Percentiles rank a stretch among this genome's conserved stretches.
Evolutionary conservation across 2,329 filamentous ascomycete genomes (phyloP).

Genomic region (Arthrinium puccinioides): DNA sequence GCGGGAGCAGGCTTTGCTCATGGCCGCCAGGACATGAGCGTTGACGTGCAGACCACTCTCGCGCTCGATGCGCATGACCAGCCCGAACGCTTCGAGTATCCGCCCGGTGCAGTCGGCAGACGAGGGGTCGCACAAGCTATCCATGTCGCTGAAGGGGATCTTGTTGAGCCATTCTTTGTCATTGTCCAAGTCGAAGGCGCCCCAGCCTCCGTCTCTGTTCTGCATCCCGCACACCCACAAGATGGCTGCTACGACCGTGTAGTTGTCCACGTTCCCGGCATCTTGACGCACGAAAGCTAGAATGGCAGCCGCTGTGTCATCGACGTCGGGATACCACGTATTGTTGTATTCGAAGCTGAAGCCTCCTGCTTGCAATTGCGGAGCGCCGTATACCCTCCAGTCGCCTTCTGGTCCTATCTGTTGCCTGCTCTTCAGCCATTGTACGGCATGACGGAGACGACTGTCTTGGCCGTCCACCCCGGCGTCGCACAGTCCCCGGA

Average conservation of each 20-base stretch:
- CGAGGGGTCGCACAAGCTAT: slow-evolving; percentile 24
- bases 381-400: slow-evolving; percentile 20
- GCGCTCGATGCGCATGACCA: background rate
- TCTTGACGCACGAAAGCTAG: slow-evolving; percentile 19
- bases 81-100: background rate
- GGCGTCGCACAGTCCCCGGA: slow-evolving; percentile 12
- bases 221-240: slow-evolving; percentile 27
- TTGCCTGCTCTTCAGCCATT: slow-evolving; percentile 2
- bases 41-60: background rate
- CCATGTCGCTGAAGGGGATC: slow-evolving; percentile 29
- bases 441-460: slow-evolving; percentile 10
- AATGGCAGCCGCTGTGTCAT: slow-evolving; percentile 23
- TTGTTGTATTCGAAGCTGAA: slow-evolving; percentile 25
- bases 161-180: slow-evolving; percentile 23
- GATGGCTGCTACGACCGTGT: background rate
- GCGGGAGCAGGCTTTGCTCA: background rate
- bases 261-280: background rate
- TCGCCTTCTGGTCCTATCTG: slow-evolving; percentile 14
- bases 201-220: slow-evolving; percentile 27
- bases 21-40: background rate
- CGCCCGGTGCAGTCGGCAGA: slow-evolving; percentile 25
- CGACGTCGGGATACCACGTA: slow-evolving; percentile 24
- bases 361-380: slow-evolving; percentile 15
- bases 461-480: background rate
- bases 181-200: slow-evolving; percentile 25